Evolutionary conservation across 371 early-diverging fungal genomes (phyloP), one percentile per base, ranked within the genome.

Genomic region (Circinella minor): DNA sequence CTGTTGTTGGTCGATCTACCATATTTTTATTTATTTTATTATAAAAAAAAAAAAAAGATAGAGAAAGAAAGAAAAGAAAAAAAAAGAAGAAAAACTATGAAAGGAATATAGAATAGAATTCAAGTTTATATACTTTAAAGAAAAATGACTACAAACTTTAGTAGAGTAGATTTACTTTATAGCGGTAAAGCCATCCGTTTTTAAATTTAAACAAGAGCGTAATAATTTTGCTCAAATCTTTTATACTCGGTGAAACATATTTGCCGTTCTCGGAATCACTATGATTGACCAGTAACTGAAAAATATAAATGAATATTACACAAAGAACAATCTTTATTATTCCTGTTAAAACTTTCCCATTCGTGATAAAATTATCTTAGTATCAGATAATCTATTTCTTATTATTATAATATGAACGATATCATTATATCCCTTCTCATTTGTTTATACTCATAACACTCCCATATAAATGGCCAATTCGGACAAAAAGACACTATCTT

Each of bases 151-250:
- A 47, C 47, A 3, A 47, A 15, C 47, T 47, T 47, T 47, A n/a
- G 55, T 1, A n/a, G n/a, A n/a, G n/a, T n/a, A 27, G 27, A 27
- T 27, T 27, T 27, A 27, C 27, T 27, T 2, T 27, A 27, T 27
- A 34, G 57, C 27, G 6, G 57, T 57, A 18, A 57, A 57, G 57
- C 57, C 34, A 57, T 57, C 57, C 57, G 57, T 14, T 1, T n/a
- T 3, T 11, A 0, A 47, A 1, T 15, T 3, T 11, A 47, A 47
- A 47, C 9, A 9, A 10, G 17, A n/a, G 17, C 55, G 57, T 57
- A 57, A 57, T 57, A 57, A 27, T 57, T 57, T 57, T 57, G 57
- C 57, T 57, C 57, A 57, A 57, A 57, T 57, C 57, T 34, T 57
- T 57, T 57, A 57, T 57, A 10, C 27, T 27, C 57, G 57, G 57